phyloP scores from a whole-genome alignment of 768 basidiomycete species.

The Nidularia pulvinata region DNA sequence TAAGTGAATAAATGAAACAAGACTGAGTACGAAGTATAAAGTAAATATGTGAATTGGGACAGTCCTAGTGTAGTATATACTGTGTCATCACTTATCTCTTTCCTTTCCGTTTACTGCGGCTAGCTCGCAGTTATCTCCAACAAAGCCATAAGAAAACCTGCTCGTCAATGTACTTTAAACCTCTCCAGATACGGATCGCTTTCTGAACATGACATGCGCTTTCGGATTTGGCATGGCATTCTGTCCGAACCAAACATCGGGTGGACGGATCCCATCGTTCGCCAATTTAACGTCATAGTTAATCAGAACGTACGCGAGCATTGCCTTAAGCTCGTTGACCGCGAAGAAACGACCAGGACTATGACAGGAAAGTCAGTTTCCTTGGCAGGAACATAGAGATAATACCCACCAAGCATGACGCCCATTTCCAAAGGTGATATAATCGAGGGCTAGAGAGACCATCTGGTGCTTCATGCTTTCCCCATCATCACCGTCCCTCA shows the following conservation, averaged over 20 bases:
- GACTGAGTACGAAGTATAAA: too few relatives aligned
- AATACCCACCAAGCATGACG: constrained; percentile 25
- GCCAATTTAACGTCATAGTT: constrained; percentile 37
- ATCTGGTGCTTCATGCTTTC: constrained; percentile 31
- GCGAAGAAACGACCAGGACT: constrained; percentile 47
- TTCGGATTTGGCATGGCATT: constrained; percentile 22
- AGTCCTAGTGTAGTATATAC: too few relatives aligned
- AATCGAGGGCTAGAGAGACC: constrained; percentile 23
- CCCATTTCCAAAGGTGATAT: constrained; percentile 36
- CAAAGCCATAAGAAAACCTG: not conserved
- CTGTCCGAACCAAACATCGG: constrained; percentile 6
- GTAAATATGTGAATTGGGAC: too few relatives aligned
- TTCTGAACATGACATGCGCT: constrained; percentile 34
- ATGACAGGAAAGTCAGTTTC: not conserved
- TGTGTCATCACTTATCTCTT: too few relatives aligned
- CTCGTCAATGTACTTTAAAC: not conserved
- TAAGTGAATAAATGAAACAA: too few relatives aligned
- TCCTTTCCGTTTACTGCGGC: too few relatives aligned
- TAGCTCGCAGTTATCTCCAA: not conserved
- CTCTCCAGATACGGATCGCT: not conserved
- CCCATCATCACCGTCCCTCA: constrained; percentile 24
- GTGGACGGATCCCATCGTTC: constrained; percentile 14
- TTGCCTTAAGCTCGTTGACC: constrained; percentile 38
- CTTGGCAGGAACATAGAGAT: not conserved
- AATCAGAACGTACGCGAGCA: constrained; percentile 33